phyloP scores from a whole-genome alignment of 2,329 filamentous ascomycete genomes.

The Ceratocystiopsis brevicomis region DNA sequence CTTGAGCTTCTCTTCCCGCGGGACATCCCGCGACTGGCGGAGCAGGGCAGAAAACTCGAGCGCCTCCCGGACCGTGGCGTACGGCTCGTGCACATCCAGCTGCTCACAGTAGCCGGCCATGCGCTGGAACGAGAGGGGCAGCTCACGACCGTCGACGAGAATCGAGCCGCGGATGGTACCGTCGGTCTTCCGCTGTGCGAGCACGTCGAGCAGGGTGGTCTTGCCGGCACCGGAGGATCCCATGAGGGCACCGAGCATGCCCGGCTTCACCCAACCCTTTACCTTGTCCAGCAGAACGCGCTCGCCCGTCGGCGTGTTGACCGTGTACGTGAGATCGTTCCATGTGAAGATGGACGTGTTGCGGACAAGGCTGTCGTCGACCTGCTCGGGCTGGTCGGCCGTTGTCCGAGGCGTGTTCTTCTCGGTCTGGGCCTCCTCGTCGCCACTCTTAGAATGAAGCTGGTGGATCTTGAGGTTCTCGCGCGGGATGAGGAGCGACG shows the following conservation, averaged over 20 bases:
- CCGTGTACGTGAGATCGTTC: constrained; percentile 53
- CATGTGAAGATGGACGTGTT: constrained; percentile 57
- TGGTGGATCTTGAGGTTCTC: constrained; percentile 5
- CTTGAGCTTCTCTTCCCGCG: constrained; percentile 48
- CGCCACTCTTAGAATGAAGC: neutral
- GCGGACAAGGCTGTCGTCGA: constrained; percentile 23
- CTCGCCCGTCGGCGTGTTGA: constrained; percentile 41
- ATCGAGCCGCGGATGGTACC: constrained; percentile 58
- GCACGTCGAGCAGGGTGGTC: constrained; percentile 65
- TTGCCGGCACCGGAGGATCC: constrained; percentile 68
- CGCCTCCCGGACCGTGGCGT: constrained; percentile 57
- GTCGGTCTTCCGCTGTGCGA: constrained; percentile 63
- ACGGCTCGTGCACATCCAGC: constrained; percentile 58
- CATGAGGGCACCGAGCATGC: constrained; percentile 64
- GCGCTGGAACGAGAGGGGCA: constrained; percentile 57
- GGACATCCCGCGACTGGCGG: constrained; percentile 45
- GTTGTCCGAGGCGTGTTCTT: neutral
- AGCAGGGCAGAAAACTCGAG: constrained; percentile 56
- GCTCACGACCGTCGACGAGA: constrained; percentile 54
- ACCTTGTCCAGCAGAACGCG: constrained; percentile 59
- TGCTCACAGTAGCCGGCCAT: constrained; percentile 69
- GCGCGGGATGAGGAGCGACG: constrained; percentile 7
- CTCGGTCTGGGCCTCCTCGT: neutral
- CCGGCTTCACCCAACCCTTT: constrained; percentile 68
- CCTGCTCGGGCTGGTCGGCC: neutral